phyloP scores from a whole-genome alignment of 1,139 yeast genomes.

The Nakaseomyces uthaithaninus region DNA sequence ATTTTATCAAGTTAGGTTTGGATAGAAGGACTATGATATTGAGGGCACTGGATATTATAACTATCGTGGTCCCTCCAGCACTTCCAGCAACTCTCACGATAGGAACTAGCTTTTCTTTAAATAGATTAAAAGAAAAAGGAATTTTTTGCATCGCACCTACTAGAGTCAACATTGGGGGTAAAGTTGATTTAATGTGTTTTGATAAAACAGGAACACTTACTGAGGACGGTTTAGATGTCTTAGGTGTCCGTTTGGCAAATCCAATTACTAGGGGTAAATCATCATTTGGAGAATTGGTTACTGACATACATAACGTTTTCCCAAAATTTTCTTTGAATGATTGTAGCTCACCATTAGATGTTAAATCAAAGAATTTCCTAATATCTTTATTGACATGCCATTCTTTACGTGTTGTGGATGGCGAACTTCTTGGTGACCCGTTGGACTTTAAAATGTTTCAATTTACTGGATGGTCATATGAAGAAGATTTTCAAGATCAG shows the following conservation, averaged over 20 bases:
- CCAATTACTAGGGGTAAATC: slow-evolving; percentile 46
- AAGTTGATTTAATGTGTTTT: slow-evolving; percentile 80
- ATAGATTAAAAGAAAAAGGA: slow-evolving; percentile 56
- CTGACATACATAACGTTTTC: slow-evolving; percentile 32
- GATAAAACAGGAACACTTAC: slow-evolving; percentile 97
- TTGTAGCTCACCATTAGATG: slow-evolving; percentile 25
- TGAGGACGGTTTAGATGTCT: slow-evolving; percentile 89
- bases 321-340: slow-evolving; percentile 27
- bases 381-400: slow-evolving; percentile 77
- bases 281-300: slow-evolving; percentile 43
- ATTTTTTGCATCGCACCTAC: slow-evolving; percentile 92
- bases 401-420: slow-evolving; percentile 71
- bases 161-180: slow-evolving; percentile 89
- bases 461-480: slow-evolving; percentile 68
- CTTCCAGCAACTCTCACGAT: slow-evolving; percentile 94
- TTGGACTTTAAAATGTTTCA: slow-evolving; percentile 88
- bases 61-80: slow-evolving; percentile 98
- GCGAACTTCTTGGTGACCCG: slow-evolving; percentile 85
- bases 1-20: slow-evolving; percentile 70
- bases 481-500: slow-evolving; percentile 48
- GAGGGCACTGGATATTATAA: slow-evolving; percentile 85
- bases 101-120: slow-evolving; percentile 87
- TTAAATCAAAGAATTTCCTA: slow-evolving; percentile 27
- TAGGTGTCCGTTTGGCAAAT: slow-evolving; percentile 59
- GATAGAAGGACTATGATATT: slow-evolving; percentile 63